Conservation (phyloP, 2,329 filamentous ascomycete genomes). For the Alternaria panax region DNA sequence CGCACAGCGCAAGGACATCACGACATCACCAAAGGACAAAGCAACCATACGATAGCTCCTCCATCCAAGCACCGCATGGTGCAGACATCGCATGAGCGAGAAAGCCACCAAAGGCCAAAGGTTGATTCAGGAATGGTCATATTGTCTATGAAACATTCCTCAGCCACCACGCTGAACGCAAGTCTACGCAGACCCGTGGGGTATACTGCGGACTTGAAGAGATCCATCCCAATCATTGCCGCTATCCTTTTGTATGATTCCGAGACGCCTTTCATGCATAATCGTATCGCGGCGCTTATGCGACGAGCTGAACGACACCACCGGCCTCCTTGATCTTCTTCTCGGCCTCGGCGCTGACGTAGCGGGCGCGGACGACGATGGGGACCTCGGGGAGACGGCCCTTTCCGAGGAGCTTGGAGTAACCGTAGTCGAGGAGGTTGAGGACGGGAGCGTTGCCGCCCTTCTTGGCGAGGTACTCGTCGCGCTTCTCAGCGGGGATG, state of each 20-base stretch:
- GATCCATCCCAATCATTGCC: slow-evolving; percentile 30
- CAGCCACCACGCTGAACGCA: slow-evolving; percentile 59
- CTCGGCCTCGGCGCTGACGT: slow-evolving; percentile 95
- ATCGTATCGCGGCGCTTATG: slow-evolving; percentile 61
- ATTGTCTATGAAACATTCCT: slow-evolving; percentile 57
- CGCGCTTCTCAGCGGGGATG: slow-evolving; percentile 89
- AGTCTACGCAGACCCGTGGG: slow-evolving; percentile 31
- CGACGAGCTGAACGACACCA: slow-evolving; percentile 93
- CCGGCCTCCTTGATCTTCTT: slow-evolving; percentile 98
- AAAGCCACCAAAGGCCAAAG: slow-evolving; percentile 23
- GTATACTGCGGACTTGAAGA: slow-evolving; percentile 37
- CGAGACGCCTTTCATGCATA: slow-evolving; percentile 40
- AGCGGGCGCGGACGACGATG: slow-evolving; percentile 92
- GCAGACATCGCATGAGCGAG: background rate
- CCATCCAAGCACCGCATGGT: background rate
- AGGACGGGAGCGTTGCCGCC: slow-evolving; percentile 95
- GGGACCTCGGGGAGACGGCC: slow-evolving; percentile 92
- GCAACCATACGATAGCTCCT: background rate
- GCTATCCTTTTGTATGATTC: slow-evolving; percentile 33
- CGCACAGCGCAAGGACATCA: background rate
- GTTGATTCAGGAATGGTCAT: slow-evolving; percentile 62
- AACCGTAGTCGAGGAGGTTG: slow-evolving; percentile 95
- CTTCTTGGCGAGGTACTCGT: slow-evolving; percentile 86
- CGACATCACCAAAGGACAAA: background rate
- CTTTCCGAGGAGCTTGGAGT: slow-evolving; percentile 99